Conservation (phyloP, 2,329 filamentous ascomycete species). For the Fusarium avenaceum region DNA sequence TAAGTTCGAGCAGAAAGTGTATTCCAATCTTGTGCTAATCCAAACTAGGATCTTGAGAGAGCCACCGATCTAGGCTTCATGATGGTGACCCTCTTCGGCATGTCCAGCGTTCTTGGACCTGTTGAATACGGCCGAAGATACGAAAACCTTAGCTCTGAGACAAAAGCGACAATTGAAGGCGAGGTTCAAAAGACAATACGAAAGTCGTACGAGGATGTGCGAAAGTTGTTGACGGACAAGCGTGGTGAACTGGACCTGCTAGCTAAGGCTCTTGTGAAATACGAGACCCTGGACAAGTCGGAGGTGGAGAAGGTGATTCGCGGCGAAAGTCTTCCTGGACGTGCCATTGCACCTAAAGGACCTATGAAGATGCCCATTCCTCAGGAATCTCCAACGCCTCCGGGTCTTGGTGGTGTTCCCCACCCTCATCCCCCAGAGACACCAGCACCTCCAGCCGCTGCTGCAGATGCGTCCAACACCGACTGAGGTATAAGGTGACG, state of each 20-base stretch:
- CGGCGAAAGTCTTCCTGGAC: constrained; percentile 83
- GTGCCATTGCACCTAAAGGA: constrained; percentile 69
- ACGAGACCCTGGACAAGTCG: constrained; percentile 89
- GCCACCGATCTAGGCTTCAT: constrained; percentile 87
- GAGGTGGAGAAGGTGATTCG: constrained; percentile 92
- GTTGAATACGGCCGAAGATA: constrained; percentile 89
- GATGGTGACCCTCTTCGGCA: constrained; percentile 91
- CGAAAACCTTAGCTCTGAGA: constrained; percentile 84
- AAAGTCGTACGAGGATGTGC: constrained; percentile 82
- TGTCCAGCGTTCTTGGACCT: constrained; percentile 89
- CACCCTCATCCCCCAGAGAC: constrained; percentile 54
- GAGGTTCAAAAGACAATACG: constrained; percentile 90
- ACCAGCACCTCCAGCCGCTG: constrained; percentile 53
- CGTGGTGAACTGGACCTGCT: constrained; percentile 88
- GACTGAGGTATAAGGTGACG: constrained; percentile 42
- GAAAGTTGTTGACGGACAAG: constrained; percentile 77
- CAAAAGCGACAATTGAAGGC: constrained; percentile 85
- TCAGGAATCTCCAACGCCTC: constrained; percentile 52
- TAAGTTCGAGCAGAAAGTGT: constrained; percentile 60
- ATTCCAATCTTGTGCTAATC: constrained; percentile 46
- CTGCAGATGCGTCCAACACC: constrained; percentile 47
- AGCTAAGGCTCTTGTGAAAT: constrained; percentile 90
- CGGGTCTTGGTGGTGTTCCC: constrained; percentile 53
- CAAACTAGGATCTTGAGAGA: constrained; percentile 78
- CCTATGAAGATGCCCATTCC: constrained; percentile 58